A percentile compares a stretch with the other conserved stretches of the same genome.
Conservation (phyloP, 768 basidiomycete species). For the Russula emetica region DNA sequence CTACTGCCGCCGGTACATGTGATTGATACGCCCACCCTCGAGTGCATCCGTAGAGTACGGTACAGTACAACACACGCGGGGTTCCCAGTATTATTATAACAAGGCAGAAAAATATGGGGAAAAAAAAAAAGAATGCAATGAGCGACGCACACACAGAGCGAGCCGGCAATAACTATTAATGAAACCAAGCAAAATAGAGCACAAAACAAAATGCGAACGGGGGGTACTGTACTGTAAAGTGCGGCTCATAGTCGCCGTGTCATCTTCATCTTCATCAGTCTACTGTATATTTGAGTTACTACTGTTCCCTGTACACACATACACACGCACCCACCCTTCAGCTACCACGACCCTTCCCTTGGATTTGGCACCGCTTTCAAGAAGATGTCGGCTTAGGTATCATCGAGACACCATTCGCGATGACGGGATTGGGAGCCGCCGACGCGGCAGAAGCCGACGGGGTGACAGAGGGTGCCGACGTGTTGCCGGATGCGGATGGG, state of each 20-base stretch:
- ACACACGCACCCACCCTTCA: neutral
- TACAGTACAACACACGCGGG: neutral
- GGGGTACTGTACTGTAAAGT: neutral
- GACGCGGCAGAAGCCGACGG: too few relatives aligned
- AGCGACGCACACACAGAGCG: neutral
- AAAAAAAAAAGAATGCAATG: neutral
- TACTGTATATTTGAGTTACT: neutral
- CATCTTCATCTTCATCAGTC: neutral
- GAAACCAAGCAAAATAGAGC: neutral
- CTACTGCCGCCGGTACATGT: neutral
- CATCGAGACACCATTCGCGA: slow-evolving; percentile 45
- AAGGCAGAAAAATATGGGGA: neutral
- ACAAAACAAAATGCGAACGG: slow-evolving; percentile 6
- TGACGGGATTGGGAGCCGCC: slow-evolving; percentile 34
- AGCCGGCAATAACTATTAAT: neutral
- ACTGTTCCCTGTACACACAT: neutral
- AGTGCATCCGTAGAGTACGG: too few relatives aligned
- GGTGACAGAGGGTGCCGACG: neutral
- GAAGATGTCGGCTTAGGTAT: slow-evolving; percentile 24
- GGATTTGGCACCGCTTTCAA: neutral
- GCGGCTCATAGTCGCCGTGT: neutral
- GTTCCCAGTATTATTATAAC: neutral
- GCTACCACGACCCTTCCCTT: neutral
- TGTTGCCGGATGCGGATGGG: neutral
- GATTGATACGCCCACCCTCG: neutral